phyloP scores from a whole-genome alignment of 306 rosid species.

The Trifolium subterraneum region DNA sequence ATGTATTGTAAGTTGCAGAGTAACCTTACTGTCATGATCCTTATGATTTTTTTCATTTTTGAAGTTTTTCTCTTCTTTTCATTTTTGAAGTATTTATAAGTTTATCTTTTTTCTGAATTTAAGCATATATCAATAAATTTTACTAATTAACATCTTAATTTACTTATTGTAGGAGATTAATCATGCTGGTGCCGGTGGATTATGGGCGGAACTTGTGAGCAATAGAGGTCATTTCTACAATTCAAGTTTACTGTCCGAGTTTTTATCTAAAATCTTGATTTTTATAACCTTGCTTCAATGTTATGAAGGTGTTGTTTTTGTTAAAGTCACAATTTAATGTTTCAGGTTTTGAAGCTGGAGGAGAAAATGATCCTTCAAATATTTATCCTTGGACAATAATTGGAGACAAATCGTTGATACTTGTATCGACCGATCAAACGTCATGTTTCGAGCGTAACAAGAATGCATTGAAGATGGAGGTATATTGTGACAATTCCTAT shows the following conservation, averaged over 20 bases:
- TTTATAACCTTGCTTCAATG: background rate
- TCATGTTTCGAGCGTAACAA: slow-evolving; percentile 70
- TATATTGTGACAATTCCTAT: slow-evolving; percentile 52
- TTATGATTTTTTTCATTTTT: no score
- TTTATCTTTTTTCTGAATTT: background rate
- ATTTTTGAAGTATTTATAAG: background rate
- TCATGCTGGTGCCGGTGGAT: slow-evolving; percentile 51
- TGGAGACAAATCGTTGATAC: slow-evolving; percentile 57
- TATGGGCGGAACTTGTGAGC: slow-evolving; percentile 51
- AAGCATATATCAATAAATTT: background rate
- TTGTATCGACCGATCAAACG: slow-evolving; percentile 63
- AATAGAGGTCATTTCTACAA: slow-evolving; percentile 40
- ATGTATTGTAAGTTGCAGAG: background rate
- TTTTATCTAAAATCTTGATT: background rate
- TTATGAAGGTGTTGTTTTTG: background rate
- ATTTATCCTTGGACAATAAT: slow-evolving; percentile 71
- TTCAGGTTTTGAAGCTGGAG: slow-evolving; percentile 86
- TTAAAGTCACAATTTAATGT: background rate
- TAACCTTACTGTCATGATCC: background rate
- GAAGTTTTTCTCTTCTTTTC: no score
- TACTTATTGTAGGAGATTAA: slow-evolving; percentile 41
- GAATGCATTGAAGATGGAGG: slow-evolving; percentile 65
- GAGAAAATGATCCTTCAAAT: slow-evolving; percentile 62
- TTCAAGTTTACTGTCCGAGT: no score
- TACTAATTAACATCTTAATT: background rate